phyloP scores from a whole-genome alignment of 331 rosid genomes.

The Erythrophleum ivorense region DNA sequence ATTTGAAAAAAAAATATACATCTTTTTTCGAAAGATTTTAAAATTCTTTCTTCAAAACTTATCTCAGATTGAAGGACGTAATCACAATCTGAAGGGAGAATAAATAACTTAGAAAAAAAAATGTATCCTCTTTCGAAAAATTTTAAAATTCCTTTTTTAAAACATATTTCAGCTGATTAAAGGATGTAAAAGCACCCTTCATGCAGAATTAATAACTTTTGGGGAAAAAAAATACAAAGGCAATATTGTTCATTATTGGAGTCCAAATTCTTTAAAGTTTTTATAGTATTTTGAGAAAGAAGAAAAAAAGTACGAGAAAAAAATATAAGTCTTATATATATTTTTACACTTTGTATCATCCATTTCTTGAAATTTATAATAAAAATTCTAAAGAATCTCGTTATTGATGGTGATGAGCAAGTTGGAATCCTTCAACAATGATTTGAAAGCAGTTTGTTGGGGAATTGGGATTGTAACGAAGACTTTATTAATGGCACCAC shows the following conservation, averaged over 20 bases:
- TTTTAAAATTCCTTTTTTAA: not conserved
- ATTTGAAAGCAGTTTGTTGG: not conserved
- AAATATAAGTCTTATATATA: no score
- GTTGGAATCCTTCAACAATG: not conserved
- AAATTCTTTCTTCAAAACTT: no score
- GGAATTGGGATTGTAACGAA: not conserved
- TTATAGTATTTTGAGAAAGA: no score
- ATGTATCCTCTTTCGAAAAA: not conserved
- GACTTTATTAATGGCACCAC: not conserved
- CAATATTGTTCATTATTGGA: no score
- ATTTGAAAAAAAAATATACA: not conserved
- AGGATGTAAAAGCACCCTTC: not conserved
- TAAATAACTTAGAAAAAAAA: no score
- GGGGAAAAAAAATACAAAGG: no score
- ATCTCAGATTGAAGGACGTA: no score
- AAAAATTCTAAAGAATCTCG: not conserved
- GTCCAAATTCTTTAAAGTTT: no score
- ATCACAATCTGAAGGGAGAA: no score
- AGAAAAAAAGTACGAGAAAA: no score
- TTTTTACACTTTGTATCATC: not conserved
- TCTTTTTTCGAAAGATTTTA: no score
- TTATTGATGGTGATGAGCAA: not conserved
- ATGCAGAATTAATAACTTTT: not conserved
- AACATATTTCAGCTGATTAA: not conserved
- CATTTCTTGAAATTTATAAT: not conserved